A percentile compares a stretch with the other conserved stretches of the same genome.
Conservation (phyloP, 495 filamentous ascomycete species). For the Lentithecium fluviatile region DNA sequence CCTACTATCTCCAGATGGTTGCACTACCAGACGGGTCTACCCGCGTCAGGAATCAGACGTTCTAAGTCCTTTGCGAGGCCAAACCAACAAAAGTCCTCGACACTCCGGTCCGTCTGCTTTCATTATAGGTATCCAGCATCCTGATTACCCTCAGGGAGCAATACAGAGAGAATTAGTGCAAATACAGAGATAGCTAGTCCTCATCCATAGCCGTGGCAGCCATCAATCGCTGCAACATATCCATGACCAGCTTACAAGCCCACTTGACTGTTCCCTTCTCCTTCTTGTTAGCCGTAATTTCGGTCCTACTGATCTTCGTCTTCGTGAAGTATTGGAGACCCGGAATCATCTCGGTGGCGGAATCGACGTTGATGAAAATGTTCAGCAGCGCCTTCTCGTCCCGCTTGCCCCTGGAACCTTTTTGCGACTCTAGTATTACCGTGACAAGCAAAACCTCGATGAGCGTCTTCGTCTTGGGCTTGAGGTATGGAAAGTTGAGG, state of each 20-base stretch:
- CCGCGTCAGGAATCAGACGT: too few species aligned
- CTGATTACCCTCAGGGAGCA: too few species aligned
- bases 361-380: conserved; percentile 62
- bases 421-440: conserved; percentile 63
- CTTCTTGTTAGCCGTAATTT: conserved; percentile 61
- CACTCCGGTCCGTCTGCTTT: too few species aligned
- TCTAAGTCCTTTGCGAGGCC: too few species aligned
- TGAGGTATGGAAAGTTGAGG: conserved; percentile 75
- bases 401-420: conserved; percentile 37
- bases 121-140: too few species aligned
- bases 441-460: conserved; percentile 77
- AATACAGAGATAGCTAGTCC: too few species aligned
- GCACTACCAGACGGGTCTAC: too few species aligned
- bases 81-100: too few species aligned
- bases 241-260: conserved; percentile 65
- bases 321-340: conserved; percentile 76
- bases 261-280: conserved; percentile 65
- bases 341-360: conserved; percentile 61
- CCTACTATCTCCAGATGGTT: too few species aligned
- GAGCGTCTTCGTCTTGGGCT: conserved; percentile 72
- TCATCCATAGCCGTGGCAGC: conserved; percentile 13
- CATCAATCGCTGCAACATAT: conserved; percentile 40
- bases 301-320: conserved; percentile 69
- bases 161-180: too few species aligned
- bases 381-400: conserved; percentile 59